A percentile compares a stretch with the other conserved stretches of the same genome.
These are phyloP conservation scores for Papiliotrema terrestris DNA, from an alignment of 1,284 basidiomycete species.

Conservation along the genomic window DNA sequence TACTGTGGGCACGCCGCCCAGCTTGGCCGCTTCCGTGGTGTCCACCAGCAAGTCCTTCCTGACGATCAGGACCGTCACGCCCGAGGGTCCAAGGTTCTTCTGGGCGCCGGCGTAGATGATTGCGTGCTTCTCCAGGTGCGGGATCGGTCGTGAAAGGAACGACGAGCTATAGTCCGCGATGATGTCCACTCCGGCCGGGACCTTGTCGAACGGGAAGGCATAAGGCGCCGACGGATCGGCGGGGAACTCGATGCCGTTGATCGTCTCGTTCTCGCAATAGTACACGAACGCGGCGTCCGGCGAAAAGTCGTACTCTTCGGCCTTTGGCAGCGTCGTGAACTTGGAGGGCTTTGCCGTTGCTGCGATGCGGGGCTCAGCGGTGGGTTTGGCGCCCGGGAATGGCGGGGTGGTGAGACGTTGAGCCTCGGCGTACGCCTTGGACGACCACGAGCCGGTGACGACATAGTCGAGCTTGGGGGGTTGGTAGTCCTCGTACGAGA, in stretches of 20 bases:
- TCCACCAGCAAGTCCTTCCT: slow-evolving; percentile 87
- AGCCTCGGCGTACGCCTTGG: slow-evolving; percentile 79
- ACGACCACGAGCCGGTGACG: slow-evolving; percentile 87
- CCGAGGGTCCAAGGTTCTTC: slow-evolving; percentile 96
- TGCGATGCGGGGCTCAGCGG: slow-evolving; percentile 62
- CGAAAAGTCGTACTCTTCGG: slow-evolving; percentile 73
- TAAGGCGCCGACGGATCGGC: slow-evolving; percentile 70
- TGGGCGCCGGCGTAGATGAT: slow-evolving; percentile 98
- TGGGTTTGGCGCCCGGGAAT: slow-evolving; percentile 40
- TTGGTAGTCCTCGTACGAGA: slow-evolving; percentile 23
- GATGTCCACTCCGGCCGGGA: slow-evolving; percentile 70
- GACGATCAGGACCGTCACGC: slow-evolving; percentile 88
- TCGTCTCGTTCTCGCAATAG: slow-evolving; percentile 99
- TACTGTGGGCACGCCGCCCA: slow-evolving; percentile 61
- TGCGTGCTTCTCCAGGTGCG: slow-evolving; percentile 78
- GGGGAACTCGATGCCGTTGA: slow-evolving; percentile 91
- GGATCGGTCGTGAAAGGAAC: slow-evolving; percentile 94
- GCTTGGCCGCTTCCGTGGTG: slow-evolving; percentile 70
- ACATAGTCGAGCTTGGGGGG: slow-evolving; percentile 70
- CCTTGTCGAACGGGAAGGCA: slow-evolving; percentile 78
- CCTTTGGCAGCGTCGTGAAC: slow-evolving; percentile 78
- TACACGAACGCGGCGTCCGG: slow-evolving; percentile 78
- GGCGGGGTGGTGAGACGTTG: slow-evolving; percentile 56
- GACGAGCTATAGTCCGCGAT: slow-evolving; percentile 96
- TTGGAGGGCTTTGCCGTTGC: slow-evolving; percentile 63